Base-by-base conservation (phyloP, 768 basidiomycete genomes). In the Phlebiopsis flavidoalba region DNA sequence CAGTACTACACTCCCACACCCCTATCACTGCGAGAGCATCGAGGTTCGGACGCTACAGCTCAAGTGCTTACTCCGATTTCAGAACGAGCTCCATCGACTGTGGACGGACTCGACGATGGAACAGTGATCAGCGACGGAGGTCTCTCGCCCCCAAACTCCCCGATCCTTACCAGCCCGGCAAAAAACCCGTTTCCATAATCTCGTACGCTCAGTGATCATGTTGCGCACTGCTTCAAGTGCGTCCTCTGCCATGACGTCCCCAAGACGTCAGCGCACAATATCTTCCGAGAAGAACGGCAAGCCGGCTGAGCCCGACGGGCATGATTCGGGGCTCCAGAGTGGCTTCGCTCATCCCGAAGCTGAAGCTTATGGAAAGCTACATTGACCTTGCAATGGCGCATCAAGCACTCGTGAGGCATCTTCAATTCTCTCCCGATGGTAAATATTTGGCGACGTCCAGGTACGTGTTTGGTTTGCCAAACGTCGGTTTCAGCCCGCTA, bases 391-490 rank as follows among this genome's bases (percentile, higher is more conserved):
- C 80, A 10, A n/a, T n/a, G 26, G 83, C 84, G 5, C 89, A 91
- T 70, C 74, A 77, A 56, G 88, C 85, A 7, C 79, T 89, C 31
- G 88, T 91, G 17, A 71, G 85, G 57, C 86, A 89, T 70, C 69
- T 91, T 67, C 84, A 89, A 69, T 91, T 91, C 73, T 89, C 87
- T 0, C 88, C 88, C 1, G 83, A 89, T 70, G 89, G 89, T 19
- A 84, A 79, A 68, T 88, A 81, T 67, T 69, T 91, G 65, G 89
- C 88, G 3, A 90, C 88, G 4, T 87, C 87, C 31, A 87, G 86
- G 82, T 86, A 65, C 53, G 73, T 43, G 15, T 48, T n/a, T 53
- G 33, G 36, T 59, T 61, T 43, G 12, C 51, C 4, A 33, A 58
- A 45, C 5, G n/a, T 26, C 12, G 3, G 1, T 2, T 49, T 45